Base-by-base conservation (phyloP, 2,329 filamentous ascomycete genomes). In the Colletotrichum tamarilloi region DNA sequence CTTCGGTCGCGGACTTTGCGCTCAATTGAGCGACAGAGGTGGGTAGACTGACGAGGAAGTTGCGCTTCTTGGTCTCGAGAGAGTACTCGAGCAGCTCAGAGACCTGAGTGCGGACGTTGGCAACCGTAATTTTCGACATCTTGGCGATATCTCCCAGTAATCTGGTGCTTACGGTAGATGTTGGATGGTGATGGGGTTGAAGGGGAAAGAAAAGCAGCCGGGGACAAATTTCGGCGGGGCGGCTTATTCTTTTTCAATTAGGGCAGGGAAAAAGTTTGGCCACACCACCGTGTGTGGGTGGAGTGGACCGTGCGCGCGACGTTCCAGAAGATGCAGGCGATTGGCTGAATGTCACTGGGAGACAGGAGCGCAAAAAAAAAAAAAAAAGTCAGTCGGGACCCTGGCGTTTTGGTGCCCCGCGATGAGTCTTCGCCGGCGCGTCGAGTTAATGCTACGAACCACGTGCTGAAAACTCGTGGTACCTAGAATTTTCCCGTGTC, bases 51-150 rank as follows among this genome's bases (percentile, higher is more conserved):
- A 73, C 95, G 85, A 97, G 91, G 90, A 98, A 98, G 92, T 98
- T 98, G 82, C 95, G 91, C 94, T 98, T 98, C 93, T 98, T 98
- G 87, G 94, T 94, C 87, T 97, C 92, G 82, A 90, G 90, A 84
- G 94, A 97, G 93, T 98, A 98, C 84, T 97, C 93, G 82, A 99
- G 93, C 83, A 99, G 91, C 86, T 97, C 91, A 86, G 93, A 89
- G 86, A 98, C 94, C 90, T 98, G 96, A 86, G 91, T 90, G 91
- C 95, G 95, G 91, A 97, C 95, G 94, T 95, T 94, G 91, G 95
- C 89, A 89, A 92, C 91, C 92, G 93, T 94, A 88, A 95, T 95
- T 88, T 95, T 75, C 74, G 74, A 75, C 74, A 75, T 75, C 74
- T 75, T 75, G 68, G 56, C 66, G 74, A 75, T 75, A 75, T 75